Evolutionary conservation across 139 green algal genomes (phyloP), one percentile per base, ranked within the genome.

Genomic region (Chlorella sp.): DNA sequence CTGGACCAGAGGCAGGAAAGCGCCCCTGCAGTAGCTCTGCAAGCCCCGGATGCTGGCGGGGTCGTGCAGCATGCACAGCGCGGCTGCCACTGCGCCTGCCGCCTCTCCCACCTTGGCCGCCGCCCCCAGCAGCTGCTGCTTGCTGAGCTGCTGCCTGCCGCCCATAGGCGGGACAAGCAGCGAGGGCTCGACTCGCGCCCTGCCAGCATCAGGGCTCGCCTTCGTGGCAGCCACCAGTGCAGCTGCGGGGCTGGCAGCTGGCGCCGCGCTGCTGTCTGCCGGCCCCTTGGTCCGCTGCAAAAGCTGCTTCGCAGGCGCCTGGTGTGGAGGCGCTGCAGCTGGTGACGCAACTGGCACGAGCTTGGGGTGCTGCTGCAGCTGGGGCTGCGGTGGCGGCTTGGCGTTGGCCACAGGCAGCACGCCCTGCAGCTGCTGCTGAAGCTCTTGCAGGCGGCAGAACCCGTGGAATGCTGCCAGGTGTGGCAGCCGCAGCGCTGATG

Each of bases 401-500:
- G 17, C 60, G 3, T 63, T 9, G 60, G 73, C 31, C 5, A 36
- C 4, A 9, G 68, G 69, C 53, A 75, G 40, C 53, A 75, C n/a
- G 25, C 15, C 38, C 12, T 35, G 38, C 53, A 55, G 29, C 40
- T 75, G 71, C 67, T 55, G 63, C 51, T 68, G 71, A 59, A 58
- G 67, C 66, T 80, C 80, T 33, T 45, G 58, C 46, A 40, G 73
- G 9, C 48, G 74, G 53, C 23, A 40, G 27, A 75, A 40, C 9
- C 29, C 38, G 25, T 75, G 69, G 27, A 45, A 66, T 3, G 69
- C 69, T 5, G 69, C 56, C 14, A 75, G 53, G 27, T 75, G 38
- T 5, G 25, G 73, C 70, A 23, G 73, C 55, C 56, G 75, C 46
- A 35, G 59, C n/a, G 82, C 77, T 5, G 75, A 61, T 38, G 81